Evolutionary conservation across 2,329 filamentous ascomycete genomes (phyloP).

Genomic region (Cordyceps cateniannulata): DNA sequence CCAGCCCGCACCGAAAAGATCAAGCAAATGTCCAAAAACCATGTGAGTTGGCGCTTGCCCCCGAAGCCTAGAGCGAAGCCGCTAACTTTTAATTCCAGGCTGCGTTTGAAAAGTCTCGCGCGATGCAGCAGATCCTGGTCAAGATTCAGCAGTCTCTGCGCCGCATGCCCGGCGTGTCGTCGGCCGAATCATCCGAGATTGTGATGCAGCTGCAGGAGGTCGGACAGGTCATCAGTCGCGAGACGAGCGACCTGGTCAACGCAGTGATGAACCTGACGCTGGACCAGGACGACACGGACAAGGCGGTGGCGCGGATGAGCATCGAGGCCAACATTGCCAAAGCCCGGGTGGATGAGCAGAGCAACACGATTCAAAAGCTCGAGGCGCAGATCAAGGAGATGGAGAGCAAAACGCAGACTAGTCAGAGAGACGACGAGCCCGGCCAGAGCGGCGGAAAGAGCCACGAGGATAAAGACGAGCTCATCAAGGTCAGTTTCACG

Average conservation of each 20-base stretch:
- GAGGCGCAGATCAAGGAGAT: slow-evolving; percentile 25
- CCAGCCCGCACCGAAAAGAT: slow-evolving; percentile 29
- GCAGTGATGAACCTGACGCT: slow-evolving; percentile 30
- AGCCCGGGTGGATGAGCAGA: slow-evolving; percentile 27
- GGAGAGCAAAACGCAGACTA: slow-evolving; percentile 20
- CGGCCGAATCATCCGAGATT: slow-evolving; percentile 29
- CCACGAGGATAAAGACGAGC: slow-evolving; percentile 19
- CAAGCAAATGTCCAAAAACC: slow-evolving; percentile 32
- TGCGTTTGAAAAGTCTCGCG: slow-evolving; percentile 28
- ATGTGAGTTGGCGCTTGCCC: slow-evolving; percentile 23
- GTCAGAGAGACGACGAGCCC: slow-evolving; percentile 21
- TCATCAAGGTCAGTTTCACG: slow-evolving; percentile 24
- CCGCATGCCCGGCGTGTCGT: slow-evolving; percentile 32
- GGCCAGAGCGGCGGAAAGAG: slow-evolving; percentile 16
- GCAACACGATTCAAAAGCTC: slow-evolving; percentile 26
- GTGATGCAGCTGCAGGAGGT: slow-evolving; percentile 29
- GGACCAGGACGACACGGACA: slow-evolving; percentile 32
- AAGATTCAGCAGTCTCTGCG: slow-evolving; percentile 33
- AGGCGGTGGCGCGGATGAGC: slow-evolving; percentile 32
- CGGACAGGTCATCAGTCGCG: slow-evolving; percentile 30
- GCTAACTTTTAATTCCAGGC: slow-evolving; percentile 19
- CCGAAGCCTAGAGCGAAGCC: neutral
- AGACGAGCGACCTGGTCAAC: slow-evolving; percentile 33
- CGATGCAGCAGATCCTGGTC: slow-evolving; percentile 29
- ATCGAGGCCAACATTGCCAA: slow-evolving; percentile 32